Evolutionary conservation across 768 basidiomycete genomes (phyloP), one percentile per base, ranked within the genome.

Genomic region (Mycena belliarum): DNA sequence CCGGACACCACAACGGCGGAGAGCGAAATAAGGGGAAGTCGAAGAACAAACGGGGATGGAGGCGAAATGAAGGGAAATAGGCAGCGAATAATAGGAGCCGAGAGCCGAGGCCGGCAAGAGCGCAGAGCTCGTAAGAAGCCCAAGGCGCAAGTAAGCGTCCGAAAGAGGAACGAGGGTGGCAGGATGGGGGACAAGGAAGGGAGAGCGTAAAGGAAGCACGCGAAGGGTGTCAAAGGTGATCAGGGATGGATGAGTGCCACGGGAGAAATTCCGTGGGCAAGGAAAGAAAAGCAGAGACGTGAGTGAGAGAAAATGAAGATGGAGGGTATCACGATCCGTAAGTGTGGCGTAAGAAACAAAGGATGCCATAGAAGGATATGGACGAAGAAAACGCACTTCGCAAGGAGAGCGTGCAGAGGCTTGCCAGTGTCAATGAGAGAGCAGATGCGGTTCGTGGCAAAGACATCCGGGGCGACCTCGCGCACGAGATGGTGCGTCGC

Each of bases 401-500:
- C 55, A 28, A 50, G 4, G 42, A 89, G 67, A 2, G 82, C 76
- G 10, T 75, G 68, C 29, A 83, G 72, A 4, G 72, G 68, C 68
- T 87, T 87, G 6, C 89, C 87, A 0, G 83, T 84, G 65, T 91
- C 89, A 6, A 92, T 72, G 14, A 86, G 72, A 10, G 85, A 85
- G 4, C 86, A 86, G 53, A 90, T 77, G 35, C 89, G 81, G 64
- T 88, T 93, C 50, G 83, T 78, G 9, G 88, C 77, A 63, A 93
- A 93, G 6, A 86, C 83, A 65, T 91, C 81, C 4, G 89, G 89
- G 11, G 79, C 75, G 4, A 82, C 75, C 69, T 93, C 91, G 40
- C 79, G 77, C 29, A 89, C 76, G 50, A 92, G 81, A 68, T 92
- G 89, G 66, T 91, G 88, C 0, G 90, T 89, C 12, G 89, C 89